Base-by-base conservation (phyloP, 2,329 filamentous ascomycete genomes). In the Ceratocystis huliohia region DNA sequence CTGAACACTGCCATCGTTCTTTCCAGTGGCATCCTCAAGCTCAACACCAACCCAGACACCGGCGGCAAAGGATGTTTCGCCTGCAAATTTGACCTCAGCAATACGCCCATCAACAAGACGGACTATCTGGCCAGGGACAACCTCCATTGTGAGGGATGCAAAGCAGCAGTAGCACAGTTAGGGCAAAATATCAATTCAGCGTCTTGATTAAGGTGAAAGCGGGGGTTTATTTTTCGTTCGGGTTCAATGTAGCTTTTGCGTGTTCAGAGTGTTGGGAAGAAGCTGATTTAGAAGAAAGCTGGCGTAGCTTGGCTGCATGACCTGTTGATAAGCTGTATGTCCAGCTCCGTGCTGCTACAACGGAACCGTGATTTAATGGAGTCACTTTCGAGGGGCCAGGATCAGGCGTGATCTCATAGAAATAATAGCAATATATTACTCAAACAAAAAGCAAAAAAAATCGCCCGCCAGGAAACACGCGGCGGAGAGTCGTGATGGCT, bases 41-140 rank as follows among this genome's bases (percentile, higher is more conserved):
- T 96, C 92, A 68, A 97, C 84, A 70, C 93, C 93, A 68, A 96
- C 81, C 91, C 92, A 97, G 69, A 89, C 85, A 69, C 92, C 93
- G 13, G 66, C 22, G 67, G 91, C 86, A 76, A 97, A 96, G 71
- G 83, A 79, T 46, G 93, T 91, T 66, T 82, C 79, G 72, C 94
- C 94, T 68, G 90, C 80, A 76, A 89, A 99, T 72, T 89, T 89
- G 70, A 99, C 83, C 68, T 83, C 83, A 71, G 84, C 94, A 71
- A 83, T 83, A 71, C 88, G 87, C 72, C 88, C 88, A 76, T 96
- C 88, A 8, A 53, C 44, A 71, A 96, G 85, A 76, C 87, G 85
- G 75, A 97, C 84, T 69, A 83, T 84, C 78, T 94, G 88, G 72
- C 91, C 92, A 69, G 80, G 37, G 22, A 25, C 28, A 15, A 68